Evolutionary conservation across 257 asterid species (phyloP).

Genomic region (Nicotiana tabacum): DNA sequence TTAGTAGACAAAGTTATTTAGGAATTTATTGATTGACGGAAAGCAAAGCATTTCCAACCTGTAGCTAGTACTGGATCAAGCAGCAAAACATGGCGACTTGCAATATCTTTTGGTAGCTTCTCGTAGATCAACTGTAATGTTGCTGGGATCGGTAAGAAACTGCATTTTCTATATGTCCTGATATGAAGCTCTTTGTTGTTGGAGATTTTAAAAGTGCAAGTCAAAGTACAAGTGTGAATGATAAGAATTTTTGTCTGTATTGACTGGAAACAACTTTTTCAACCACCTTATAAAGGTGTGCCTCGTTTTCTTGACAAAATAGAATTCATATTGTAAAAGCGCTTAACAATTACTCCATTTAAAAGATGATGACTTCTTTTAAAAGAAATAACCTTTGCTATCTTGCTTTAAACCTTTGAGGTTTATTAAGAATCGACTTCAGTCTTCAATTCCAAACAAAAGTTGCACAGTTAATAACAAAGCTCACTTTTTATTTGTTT

Average conservation of each 20-base stretch:
- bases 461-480: too few relatives aligned
- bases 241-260: background rate
- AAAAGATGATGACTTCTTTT: background rate
- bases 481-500: too few relatives aligned
- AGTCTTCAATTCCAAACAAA: too few relatives aligned
- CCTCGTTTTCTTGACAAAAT: background rate
- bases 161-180: background rate
- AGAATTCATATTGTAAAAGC: background rate
- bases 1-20: background rate
- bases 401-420: too few relatives aligned
- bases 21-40: background rate
- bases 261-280: background rate
- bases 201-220: background rate
- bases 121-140: conserved; percentile 74
- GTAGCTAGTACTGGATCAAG: conserved; percentile 97
- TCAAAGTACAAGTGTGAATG: background rate
- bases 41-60: conserved; percentile 31
- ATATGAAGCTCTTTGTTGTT: background rate
- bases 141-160: conserved; percentile 15
- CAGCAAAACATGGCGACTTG: conserved; percentile 83
- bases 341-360: background rate
- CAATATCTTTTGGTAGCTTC: conserved; percentile 82
- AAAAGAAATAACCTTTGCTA: too few relatives aligned
- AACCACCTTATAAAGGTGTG: background rate
- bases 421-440: too few relatives aligned